Evolutionary conservation across 495 filamentous ascomycete species (phyloP).

Genomic region (Penicillium waksmanii): DNA sequence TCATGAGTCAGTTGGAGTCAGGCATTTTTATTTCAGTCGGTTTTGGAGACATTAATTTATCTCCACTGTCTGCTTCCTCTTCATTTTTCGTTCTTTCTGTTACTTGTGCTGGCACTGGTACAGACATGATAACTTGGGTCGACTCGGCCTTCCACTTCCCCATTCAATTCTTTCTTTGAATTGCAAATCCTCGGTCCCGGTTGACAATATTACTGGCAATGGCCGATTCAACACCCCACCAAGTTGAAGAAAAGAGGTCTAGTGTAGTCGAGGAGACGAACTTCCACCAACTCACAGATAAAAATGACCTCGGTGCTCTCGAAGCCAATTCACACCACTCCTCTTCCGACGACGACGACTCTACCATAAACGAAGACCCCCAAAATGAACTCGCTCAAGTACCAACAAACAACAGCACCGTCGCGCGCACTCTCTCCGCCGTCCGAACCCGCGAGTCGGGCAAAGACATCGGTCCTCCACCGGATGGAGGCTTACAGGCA

Average conservation of each 20-base stretch:
- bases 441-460: conserved; percentile 53
- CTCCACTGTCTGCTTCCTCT: background rate
- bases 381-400: conserved; percentile 25
- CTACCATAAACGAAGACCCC: conserved; percentile 15
- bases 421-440: conserved; percentile 38
- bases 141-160: background rate
- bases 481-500: conserved; percentile 61
- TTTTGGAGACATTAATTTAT: conserved; percentile 1
- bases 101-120: background rate
- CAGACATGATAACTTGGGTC: background rate
- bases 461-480: conserved; percentile 54
- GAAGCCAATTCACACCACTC: conserved; percentile 9
- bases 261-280: conserved; percentile 20
- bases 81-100: background rate
- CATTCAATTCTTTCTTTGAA: background rate
- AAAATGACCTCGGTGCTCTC: conserved; percentile 6
- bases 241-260: background rate
- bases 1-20: conserved; percentile 16
- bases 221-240: background rate
- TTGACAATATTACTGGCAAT: background rate
- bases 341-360: conserved; percentile 30
- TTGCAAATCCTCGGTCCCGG: background rate
- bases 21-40: conserved; percentile 3
- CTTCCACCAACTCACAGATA: background rate
- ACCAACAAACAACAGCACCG: conserved; percentile 34